Percentiles rank a stretch among this genome's conserved stretches.
phyloP scores from a whole-genome alignment of 768 basidiomycete genomes.

The Macrolepiota albuminosa region DNA sequence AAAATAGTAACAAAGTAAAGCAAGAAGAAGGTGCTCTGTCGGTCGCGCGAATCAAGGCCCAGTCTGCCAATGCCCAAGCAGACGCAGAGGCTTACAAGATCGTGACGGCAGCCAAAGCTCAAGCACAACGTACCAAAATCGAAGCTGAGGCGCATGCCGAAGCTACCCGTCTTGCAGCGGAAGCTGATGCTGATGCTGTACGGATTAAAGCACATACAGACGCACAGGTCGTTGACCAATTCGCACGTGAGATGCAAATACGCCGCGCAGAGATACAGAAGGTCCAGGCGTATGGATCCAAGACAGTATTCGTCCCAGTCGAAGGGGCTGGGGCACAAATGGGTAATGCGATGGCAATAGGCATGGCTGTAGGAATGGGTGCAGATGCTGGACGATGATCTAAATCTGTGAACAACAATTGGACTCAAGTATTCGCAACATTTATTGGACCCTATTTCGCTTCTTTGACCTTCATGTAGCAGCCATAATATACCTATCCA shows the following conservation, averaged over 20 bases:
- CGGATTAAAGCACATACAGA: conserved; percentile 64
- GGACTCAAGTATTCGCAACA: background rate
- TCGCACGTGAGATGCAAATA: conserved; percentile 75
- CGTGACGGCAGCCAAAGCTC: conserved; percentile 70
- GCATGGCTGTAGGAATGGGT: conserved; percentile 70
- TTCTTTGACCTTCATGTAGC: background rate
- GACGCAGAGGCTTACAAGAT: conserved; percentile 74
- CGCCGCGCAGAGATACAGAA: conserved; percentile 60
- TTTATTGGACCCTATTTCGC: background rate
- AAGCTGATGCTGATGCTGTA: conserved; percentile 69
- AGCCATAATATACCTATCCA: background rate
- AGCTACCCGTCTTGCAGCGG: conserved; percentile 68
- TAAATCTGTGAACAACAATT: background rate
- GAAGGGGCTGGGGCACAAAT: conserved; percentile 55
- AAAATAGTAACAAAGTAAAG: conserved; percentile 86
- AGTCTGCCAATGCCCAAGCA: conserved; percentile 58
- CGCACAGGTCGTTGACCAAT: conserved; percentile 52
- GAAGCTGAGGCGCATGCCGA: conserved; percentile 76
- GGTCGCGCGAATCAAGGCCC: conserved; percentile 74
- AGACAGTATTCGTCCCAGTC: conserved; percentile 65
- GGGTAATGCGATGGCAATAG: conserved; percentile 57
- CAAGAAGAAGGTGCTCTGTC: conserved; percentile 76
- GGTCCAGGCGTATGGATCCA: conserved; percentile 62
- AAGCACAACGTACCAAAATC: conserved; percentile 65
- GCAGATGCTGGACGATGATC: conserved; percentile 23